phyloP scores from a whole-genome alignment of 345 rosid species.

The Lumnitzera racemosa region DNA sequence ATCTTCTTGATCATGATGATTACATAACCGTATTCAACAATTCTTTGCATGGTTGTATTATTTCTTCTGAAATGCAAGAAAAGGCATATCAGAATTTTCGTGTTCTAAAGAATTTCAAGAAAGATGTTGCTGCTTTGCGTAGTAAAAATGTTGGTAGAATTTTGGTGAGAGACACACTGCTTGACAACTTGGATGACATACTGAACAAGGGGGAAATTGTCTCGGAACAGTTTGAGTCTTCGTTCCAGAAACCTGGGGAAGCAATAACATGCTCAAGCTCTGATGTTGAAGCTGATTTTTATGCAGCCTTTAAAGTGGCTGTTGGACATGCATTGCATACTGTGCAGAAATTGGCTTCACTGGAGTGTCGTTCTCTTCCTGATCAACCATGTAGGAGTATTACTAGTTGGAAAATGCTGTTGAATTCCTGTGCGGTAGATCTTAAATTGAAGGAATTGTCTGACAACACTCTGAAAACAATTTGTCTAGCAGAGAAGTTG shows the following conservation, averaged over 20 bases:
- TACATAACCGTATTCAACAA: slow-evolving; percentile 22
- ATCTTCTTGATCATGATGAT: slow-evolving; percentile 41
- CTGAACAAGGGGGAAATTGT: slow-evolving; percentile 56
- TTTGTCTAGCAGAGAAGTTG: slow-evolving; percentile 38
- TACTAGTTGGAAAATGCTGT: slow-evolving; percentile 60
- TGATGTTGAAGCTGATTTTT: slow-evolving; percentile 27
- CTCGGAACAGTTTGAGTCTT: slow-evolving; percentile 35
- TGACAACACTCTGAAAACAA: slow-evolving; percentile 37
- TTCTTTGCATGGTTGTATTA: slow-evolving; percentile 27
- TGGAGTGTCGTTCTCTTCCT: slow-evolving; percentile 18
- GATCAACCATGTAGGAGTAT: slow-evolving; percentile 36
- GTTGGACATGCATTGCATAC: slow-evolving; percentile 31
- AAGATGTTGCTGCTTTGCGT: slow-evolving; percentile 32
- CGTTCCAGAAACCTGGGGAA: slow-evolving; percentile 14
- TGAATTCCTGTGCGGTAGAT: slow-evolving; percentile 36
- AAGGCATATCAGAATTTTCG: slow-evolving; percentile 48
- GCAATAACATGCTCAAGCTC: slow-evolving; percentile 15
- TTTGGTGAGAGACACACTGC: slow-evolving; percentile 36
- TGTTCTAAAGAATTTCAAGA: slow-evolving; percentile 53
- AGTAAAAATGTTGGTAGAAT: slow-evolving; percentile 32
- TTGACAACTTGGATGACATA: slow-evolving; percentile 36
- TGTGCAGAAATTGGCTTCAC: slow-evolving; percentile 35
- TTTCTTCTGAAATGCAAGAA: slow-evolving; percentile 39
- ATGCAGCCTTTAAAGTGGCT: slow-evolving; percentile 28
- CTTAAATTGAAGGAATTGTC: slow-evolving; percentile 41